A percentile compares a stretch with the other conserved stretches of the same genome.
Evolutionary conservation across 768 basidiomycete species (phyloP).

Genomic region (Rhodotorula graminis): DNA sequence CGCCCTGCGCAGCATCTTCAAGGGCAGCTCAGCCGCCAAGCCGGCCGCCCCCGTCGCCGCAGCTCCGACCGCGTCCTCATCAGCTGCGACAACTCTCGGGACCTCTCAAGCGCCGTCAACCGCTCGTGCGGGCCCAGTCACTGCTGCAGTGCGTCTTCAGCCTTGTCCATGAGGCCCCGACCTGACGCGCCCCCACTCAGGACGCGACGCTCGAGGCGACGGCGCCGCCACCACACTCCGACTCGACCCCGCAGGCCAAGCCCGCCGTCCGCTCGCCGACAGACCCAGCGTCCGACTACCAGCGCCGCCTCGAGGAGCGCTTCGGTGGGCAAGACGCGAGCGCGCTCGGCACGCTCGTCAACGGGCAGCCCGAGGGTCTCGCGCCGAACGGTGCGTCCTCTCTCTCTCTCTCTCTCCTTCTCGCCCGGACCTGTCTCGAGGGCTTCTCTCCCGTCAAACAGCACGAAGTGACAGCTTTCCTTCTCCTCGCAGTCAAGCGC

Average conservation of each 20-base stretch:
- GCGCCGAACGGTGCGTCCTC: background rate
- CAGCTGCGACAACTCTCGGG: background rate
- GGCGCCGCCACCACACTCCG: too few relatives aligned
- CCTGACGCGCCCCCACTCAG: background rate
- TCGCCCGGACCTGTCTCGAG: too few relatives aligned
- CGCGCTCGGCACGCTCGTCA: constrained; percentile 13
- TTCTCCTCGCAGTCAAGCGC: constrained; percentile 1
- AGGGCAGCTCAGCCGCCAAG: background rate
- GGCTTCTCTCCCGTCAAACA: background rate
- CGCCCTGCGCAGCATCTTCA: too few relatives aligned
- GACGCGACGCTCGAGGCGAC: background rate
- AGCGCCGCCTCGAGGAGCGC: constrained; percentile 12
- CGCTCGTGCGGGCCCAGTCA: background rate
- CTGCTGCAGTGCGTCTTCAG: background rate
- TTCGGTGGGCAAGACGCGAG: constrained; percentile 19
- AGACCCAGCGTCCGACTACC: constrained; percentile 5
- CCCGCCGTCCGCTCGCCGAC: background rate
- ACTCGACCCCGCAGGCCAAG: too few relatives aligned
- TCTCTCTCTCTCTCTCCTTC: background rate
- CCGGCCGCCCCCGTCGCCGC: background rate
- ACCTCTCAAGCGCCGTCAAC: background rate
- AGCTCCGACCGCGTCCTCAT: too few relatives aligned
- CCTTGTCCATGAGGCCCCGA: background rate
- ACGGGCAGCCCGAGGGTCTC: constrained; percentile 17
- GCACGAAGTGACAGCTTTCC: too few relatives aligned